These are phyloP conservation scores for Labyrinthula sp. DNA, from an alignment of 352 stramenopile genomes.

Conservation along the genomic window DNA sequence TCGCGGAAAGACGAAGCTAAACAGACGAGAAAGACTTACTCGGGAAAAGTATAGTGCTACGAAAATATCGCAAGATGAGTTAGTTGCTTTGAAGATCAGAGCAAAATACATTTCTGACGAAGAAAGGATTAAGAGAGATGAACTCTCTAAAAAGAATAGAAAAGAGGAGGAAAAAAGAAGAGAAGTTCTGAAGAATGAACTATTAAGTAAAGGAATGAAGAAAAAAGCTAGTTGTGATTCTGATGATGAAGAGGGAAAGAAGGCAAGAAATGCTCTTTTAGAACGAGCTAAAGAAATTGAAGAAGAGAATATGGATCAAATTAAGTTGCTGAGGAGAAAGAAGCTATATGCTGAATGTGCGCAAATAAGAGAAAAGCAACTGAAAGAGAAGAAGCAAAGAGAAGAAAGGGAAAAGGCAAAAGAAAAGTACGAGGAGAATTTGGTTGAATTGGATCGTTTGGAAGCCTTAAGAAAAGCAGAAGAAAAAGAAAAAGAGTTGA, in stretches of 20 bases:
- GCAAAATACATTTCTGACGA: too few relatives aligned
- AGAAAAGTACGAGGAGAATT: slow-evolving; percentile 19
- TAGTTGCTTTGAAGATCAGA: too few relatives aligned
- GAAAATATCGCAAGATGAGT: too few relatives aligned
- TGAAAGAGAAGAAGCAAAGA: slow-evolving; percentile 21
- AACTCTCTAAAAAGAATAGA: too few relatives aligned
- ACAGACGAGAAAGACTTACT: too few relatives aligned
- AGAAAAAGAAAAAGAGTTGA: slow-evolving; percentile 1
- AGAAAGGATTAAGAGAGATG: too few relatives aligned
- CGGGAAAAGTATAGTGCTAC: too few relatives aligned
- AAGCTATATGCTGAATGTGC: slow-evolving; percentile 25
- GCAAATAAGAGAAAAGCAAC: slow-evolving; percentile 18
- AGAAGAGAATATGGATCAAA: slow-evolving; percentile 13
- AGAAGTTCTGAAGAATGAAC: too few relatives aligned
- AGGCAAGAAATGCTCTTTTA: slow-evolving; percentile 13
- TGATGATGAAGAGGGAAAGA: slow-evolving; percentile 23
- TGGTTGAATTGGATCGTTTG: slow-evolving; percentile 26
- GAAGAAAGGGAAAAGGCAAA: slow-evolving; percentile 18
- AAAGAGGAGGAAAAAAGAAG: too few relatives aligned
- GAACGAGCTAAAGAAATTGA: slow-evolving; percentile 10
- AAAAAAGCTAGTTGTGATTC: slow-evolving; percentile 20
- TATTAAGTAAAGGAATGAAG: too few relatives aligned
- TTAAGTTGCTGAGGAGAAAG: slow-evolving; percentile 25
- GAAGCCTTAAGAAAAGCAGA: slow-evolving; percentile 5
- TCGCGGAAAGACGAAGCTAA: too few relatives aligned